Evolutionary conservation across 345 rosid species (phyloP).

Genomic region (Geranium rotundifolium): DNA sequence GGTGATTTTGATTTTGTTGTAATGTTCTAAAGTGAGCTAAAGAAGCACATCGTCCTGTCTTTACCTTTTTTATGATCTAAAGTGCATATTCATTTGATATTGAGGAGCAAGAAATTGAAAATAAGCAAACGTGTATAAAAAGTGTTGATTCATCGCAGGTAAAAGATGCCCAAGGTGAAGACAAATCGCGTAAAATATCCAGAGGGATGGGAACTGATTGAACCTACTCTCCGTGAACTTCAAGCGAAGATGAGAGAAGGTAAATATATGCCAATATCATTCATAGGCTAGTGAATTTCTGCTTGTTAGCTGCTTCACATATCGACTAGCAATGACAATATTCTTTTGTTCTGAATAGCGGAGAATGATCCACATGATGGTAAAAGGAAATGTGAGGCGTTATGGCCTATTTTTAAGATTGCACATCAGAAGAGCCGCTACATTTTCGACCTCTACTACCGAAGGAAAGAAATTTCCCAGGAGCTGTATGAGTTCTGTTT

Average conservation of each 20-base stretch:
- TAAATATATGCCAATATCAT: neutral
- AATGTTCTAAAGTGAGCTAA: too few species aligned
- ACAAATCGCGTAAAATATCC: constrained; percentile 60
- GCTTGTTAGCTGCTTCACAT: neutral
- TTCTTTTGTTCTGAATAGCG: constrained; percentile 29
- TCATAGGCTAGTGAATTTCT: neutral
- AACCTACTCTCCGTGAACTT: constrained; percentile 57
- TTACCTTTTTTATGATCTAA: too few species aligned
- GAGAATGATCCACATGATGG: constrained; percentile 74
- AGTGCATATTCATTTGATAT: too few species aligned
- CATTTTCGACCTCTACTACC: constrained; percentile 56
- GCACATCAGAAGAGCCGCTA: constrained; percentile 71
- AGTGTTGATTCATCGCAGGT: constrained; percentile 6
- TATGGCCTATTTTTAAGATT: constrained; percentile 75
- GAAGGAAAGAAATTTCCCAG: constrained; percentile 58
- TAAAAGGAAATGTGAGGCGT: constrained; percentile 64
- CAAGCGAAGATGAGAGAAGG: constrained; percentile 85
- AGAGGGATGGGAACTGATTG: constrained; percentile 76
- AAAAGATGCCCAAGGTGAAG: constrained; percentile 61
- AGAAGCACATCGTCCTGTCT: too few species aligned
- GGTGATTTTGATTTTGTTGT: too few species aligned
- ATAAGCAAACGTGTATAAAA: too few species aligned
- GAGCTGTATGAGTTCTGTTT: constrained; percentile 67
- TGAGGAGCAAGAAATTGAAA: too few species aligned
- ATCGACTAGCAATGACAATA: neutral